phyloP scores from a whole-genome alignment of 2,329 filamentous ascomycete species.

The Fusarium keratoplasticum region DNA sequence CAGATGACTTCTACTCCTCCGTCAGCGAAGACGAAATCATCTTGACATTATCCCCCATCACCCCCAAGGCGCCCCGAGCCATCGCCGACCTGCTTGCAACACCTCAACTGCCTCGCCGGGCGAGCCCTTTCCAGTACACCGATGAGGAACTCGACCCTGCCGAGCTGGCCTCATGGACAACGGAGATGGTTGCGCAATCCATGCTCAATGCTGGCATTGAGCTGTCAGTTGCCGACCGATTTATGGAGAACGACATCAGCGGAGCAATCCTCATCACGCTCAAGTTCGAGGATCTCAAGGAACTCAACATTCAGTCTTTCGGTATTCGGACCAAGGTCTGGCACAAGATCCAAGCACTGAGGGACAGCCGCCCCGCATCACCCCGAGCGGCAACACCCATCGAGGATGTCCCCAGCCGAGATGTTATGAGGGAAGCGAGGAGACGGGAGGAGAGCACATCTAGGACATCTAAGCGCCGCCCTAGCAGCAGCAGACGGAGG shows the following conservation, averaged over 20 bases:
- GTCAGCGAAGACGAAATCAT: constrained; percentile 59
- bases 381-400: constrained; percentile 69
- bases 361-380: constrained; percentile 64
- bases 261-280: constrained; percentile 89
- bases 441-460: constrained; percentile 51
- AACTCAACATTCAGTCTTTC: constrained; percentile 84
- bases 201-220: constrained; percentile 89
- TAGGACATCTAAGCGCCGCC: constrained; percentile 49
- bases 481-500: constrained; percentile 56
- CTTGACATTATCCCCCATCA: constrained; percentile 79
- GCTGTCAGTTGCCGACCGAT: constrained; percentile 80
- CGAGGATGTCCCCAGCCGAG: constrained; percentile 67
- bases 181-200: constrained; percentile 84
- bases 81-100: constrained; percentile 44
- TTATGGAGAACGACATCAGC: constrained; percentile 92
- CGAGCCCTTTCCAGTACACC: constrained; percentile 68
- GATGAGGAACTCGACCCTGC: constrained; percentile 68
- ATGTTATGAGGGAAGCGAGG: constrained; percentile 60
- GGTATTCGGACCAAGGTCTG: constrained; percentile 83
- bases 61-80: constrained; percentile 68
- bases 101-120: constrained; percentile 48
- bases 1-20: constrained; percentile 26
- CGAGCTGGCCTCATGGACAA: constrained; percentile 75
- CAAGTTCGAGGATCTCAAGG: constrained; percentile 88
- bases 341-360: constrained; percentile 80